Evolutionary conservation across 2,329 filamentous ascomycete species (phyloP).

Genomic region (Zymoseptoria ardabiliae): DNA sequence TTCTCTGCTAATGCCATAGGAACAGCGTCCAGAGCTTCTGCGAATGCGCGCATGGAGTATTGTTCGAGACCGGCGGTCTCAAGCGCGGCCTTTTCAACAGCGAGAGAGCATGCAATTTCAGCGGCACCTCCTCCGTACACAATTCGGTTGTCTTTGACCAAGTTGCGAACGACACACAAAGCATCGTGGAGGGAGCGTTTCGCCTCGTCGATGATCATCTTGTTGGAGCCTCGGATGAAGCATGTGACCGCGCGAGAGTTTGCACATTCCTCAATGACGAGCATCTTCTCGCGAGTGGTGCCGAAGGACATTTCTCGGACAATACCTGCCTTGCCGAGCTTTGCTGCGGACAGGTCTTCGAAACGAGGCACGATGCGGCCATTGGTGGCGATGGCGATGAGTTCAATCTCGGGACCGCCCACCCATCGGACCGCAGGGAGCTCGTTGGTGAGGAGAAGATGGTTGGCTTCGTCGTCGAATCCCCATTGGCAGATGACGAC

Average conservation of each 20-base stretch:
- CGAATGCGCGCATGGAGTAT: constrained; percentile 97
- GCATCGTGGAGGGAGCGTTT: constrained; percentile 97
- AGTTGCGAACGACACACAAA: constrained; percentile 92
- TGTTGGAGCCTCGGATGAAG: constrained; percentile 96
- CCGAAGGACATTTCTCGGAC: constrained; percentile 95
- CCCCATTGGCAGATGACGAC: constrained; percentile 99
- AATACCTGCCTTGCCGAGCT: constrained; percentile 81
- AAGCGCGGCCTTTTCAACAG: constrained; percentile 88
- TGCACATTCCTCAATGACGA: constrained; percentile 98
- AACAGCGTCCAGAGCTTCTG: constrained; percentile 85
- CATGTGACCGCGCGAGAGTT: constrained; percentile 95
- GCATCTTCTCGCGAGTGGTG: constrained; percentile 97
- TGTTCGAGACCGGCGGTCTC: constrained; percentile 92
- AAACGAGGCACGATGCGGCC: constrained; percentile 95
- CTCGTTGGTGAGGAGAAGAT: constrained; percentile 90
- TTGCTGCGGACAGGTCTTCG: constrained; percentile 83
- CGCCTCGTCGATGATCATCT: constrained; percentile 99
- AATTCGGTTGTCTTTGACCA: constrained; percentile 91
- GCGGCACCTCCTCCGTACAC: constrained; percentile 96
- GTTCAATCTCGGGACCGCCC: constrained; percentile 92
- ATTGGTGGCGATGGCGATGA: constrained; percentile 98
- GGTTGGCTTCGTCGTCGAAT: constrained; percentile 98
- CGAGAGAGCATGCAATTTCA: constrained; percentile 93
- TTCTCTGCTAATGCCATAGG: constrained; percentile 98
- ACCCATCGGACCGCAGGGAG: constrained; percentile 97